Conservation (phyloP, 345 rosid species). For the Noccaea bulbosa region DNA sequence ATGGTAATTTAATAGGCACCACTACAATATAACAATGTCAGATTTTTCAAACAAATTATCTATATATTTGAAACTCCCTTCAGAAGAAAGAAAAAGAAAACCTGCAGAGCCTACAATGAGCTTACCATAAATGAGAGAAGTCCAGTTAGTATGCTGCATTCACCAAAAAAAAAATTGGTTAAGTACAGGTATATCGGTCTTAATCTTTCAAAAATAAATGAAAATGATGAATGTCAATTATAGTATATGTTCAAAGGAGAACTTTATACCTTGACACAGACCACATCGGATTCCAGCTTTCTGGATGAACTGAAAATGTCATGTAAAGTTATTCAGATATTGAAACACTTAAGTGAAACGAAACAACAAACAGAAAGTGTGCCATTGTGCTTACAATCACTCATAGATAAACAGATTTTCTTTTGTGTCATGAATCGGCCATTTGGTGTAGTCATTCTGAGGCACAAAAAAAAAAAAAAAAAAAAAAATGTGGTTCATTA, state of each 20-base stretch:
- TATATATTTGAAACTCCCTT: slow-evolving; percentile 8
- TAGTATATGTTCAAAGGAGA: slow-evolving; percentile 7
- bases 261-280: slow-evolving; percentile 83
- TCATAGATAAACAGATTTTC: slow-evolving; percentile 98
- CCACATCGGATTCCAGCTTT: slow-evolving; percentile 99
- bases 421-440: slow-evolving; percentile 96
- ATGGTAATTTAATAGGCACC: slow-evolving; percentile 14
- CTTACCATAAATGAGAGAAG: slow-evolving; percentile 99
- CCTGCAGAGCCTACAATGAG: slow-evolving; percentile 26
- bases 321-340: slow-evolving; percentile 29
- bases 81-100: not conserved
- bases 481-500: not conserved
- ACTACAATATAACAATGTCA: slow-evolving; percentile 13
- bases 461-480: not conserved
- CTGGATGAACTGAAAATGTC: slow-evolving; percentile 86
- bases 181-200: not conserved
- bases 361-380: slow-evolving; percentile 12
- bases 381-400: slow-evolving; percentile 77
- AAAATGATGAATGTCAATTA: not conserved
- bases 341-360: not conserved
- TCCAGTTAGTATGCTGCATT: slow-evolving; percentile 96
- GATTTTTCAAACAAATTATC: not conserved
- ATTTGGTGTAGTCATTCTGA: slow-evolving; percentile 83
- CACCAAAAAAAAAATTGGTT: slow-evolving; percentile 1
- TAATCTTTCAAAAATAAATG: not conserved